Conservation (phyloP, 306 rosid species). For the Sphenostylis stenocarpa region DNA sequence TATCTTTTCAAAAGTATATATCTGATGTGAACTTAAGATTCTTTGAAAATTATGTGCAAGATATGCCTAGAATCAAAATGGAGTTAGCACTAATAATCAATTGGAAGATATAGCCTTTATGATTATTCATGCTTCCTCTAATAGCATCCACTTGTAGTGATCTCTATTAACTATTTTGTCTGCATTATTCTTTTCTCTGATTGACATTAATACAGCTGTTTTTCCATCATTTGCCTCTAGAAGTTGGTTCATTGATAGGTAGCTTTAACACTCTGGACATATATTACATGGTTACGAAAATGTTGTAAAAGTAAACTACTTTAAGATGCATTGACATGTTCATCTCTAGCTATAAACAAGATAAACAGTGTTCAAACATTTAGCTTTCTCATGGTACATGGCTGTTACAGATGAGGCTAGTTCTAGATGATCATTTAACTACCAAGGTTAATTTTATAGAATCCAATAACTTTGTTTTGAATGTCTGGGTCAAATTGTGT, state of each 20-base stretch:
- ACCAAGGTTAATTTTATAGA: neutral
- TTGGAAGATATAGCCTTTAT: conserved; percentile 22
- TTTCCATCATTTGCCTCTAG: conserved; percentile 35
- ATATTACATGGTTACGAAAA: neutral
- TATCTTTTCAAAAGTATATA: neutral
- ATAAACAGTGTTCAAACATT: neutral
- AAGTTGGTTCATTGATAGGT: conserved; percentile 20
- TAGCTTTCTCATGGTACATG: conserved; percentile 1
- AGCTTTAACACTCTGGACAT: conserved; percentile 20
- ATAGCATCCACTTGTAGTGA: conserved; percentile 21
- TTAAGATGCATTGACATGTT: conserved; percentile 9
- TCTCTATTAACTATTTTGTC: conserved; percentile 28
- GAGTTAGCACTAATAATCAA: neutral
- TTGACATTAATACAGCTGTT: conserved; percentile 48
- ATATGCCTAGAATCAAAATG: neutral
- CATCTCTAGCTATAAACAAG: conserved; percentile 4
- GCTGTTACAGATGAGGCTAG: neutral
- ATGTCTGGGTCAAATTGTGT: neutral
- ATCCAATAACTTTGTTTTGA: neutral
- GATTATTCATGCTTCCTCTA: conserved; percentile 22
- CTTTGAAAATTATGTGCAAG: neutral
- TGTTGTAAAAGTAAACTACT: conserved; percentile 28
- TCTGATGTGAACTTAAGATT: neutral
- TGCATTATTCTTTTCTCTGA: conserved; percentile 36
- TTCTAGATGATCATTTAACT: neutral